phyloP scores from a whole-genome alignment of 2,329 filamentous ascomycete genomes.

The Hypoxylon sp. region DNA sequence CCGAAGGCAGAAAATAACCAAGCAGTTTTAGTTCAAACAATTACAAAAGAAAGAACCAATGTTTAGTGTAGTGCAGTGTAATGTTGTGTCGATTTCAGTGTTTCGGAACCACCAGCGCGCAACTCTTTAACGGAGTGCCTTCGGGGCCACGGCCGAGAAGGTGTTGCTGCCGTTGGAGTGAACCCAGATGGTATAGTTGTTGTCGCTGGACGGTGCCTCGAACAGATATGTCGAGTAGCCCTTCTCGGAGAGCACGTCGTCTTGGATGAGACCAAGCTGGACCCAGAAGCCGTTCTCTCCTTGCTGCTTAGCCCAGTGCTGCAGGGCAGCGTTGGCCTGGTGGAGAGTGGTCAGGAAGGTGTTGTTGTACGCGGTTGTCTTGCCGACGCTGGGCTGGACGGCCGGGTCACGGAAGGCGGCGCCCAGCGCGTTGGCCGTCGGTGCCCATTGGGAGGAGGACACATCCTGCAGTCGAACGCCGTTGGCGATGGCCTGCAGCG shows the following conservation, averaged over 20 bases:
- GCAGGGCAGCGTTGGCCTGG: slow-evolving; percentile 10
- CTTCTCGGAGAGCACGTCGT: background rate
- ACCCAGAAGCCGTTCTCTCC: background rate
- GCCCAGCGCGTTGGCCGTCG: background rate
- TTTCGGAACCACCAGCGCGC: too few species aligned
- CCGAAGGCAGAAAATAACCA: too few species aligned
- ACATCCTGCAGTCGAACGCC: background rate
- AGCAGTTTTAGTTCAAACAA: too few species aligned
- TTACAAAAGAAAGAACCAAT: too few species aligned
- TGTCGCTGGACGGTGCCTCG: too few species aligned
- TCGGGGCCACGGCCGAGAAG: too few species aligned
- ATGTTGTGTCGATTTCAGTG: too few species aligned
- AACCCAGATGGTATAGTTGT: slow-evolving; percentile 5
- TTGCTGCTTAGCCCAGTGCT: background rate
- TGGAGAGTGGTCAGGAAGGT: background rate
- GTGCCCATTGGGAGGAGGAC: background rate
- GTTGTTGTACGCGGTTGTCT: too few species aligned
- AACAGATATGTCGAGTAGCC: too few species aligned
- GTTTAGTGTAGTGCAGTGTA: too few species aligned
- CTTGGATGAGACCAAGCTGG: slow-evolving; percentile 9
- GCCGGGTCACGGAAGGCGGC: background rate
- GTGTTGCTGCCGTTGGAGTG: background rate
- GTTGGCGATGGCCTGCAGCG: slow-evolving; percentile 1
- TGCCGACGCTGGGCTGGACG: too few species aligned
- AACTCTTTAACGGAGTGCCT: too few species aligned